phyloP scores from a whole-genome alignment of 2,329 filamentous ascomycete genomes.

The Erysiphe pulchra region DNA sequence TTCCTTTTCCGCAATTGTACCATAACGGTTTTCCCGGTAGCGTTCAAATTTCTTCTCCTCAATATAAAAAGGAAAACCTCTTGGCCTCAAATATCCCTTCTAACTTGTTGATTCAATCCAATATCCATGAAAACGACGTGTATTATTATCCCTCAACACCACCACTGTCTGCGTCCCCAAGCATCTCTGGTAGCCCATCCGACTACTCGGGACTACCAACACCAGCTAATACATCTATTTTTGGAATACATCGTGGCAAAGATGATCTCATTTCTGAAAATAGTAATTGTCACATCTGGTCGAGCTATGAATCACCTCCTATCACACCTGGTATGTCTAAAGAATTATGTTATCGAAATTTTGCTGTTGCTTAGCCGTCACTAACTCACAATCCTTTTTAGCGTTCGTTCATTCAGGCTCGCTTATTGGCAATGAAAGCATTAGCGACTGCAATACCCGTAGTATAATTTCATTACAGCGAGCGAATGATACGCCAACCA shows the following conservation, averaged over 20 bases:
- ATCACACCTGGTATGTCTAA: slow-evolving; percentile 67
- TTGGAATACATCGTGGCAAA: slow-evolving; percentile 39
- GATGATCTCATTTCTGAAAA: slow-evolving; percentile 48
- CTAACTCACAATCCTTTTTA: too few species aligned
- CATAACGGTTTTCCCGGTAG: slow-evolving; percentile 30
- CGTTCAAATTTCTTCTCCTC: slow-evolving; percentile 46
- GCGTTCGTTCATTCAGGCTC: slow-evolving; percentile 43
- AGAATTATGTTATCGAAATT: too few species aligned
- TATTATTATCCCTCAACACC: slow-evolving; percentile 67
- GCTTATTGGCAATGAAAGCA: too few species aligned
- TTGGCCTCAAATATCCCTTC: slow-evolving; percentile 30
- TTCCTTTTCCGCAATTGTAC: slow-evolving; percentile 14
- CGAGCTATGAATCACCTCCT: slow-evolving; percentile 52
- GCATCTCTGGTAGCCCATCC: slow-evolving; percentile 65
- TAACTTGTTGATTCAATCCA: slow-evolving; percentile 46
- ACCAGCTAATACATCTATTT: slow-evolving; percentile 60
- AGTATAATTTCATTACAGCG: slow-evolving; percentile 10
- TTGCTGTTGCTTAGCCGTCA: too few species aligned
- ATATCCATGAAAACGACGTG: slow-evolving; percentile 32
- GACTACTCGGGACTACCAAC: slow-evolving; percentile 54
- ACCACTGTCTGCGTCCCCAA: slow-evolving; percentile 62
- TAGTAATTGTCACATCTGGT: slow-evolving; percentile 50
- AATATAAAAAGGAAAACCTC: slow-evolving; percentile 51
- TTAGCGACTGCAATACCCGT: slow-evolving; percentile 22
- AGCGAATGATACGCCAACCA: slow-evolving; percentile 70